Evolutionary conservation across 2,329 filamentous ascomycete genomes (phyloP), one percentile per base, ranked within the genome.

Genomic region (Ascochyta pisi): DNA sequence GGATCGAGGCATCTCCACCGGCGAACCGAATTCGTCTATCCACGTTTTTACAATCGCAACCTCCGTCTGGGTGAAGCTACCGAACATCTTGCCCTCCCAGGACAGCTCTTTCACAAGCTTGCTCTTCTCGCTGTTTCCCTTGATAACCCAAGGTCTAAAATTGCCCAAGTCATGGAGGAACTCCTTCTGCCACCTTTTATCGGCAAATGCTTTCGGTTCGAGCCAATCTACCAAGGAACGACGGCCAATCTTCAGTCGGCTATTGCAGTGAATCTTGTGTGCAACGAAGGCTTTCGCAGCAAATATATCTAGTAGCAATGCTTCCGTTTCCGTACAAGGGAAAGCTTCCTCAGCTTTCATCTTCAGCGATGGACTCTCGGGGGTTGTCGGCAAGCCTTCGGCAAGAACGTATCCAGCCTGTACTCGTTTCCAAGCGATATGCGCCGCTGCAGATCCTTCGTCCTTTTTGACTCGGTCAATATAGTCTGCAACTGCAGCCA

Each of bases 1-100:
- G 9, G 41, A 10, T 10, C n/a, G 8, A 9, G 41, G 33, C 7
- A 15, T 41, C 23, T 42, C 24, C 15, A 24, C n/a, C 24, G 62
- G 43, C 45, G 3, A 40, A 4, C 55, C 61, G 26, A 79, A 63
- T 8, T 64, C 64, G 46, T 77, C 68, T 57, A 81, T 79, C 79
- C 79, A 82, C 8, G 57, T 47, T 46, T 63, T 64, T 6, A 81
- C 57, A 2, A 71, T 58, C 13, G 70, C 67, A 16, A 76, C 68
- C 60, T 83, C 81, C 10, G 63, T 65, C 15, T 77, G 62, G 1
- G 79, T 82, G 62, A 83, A 83, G 19, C 78, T 73, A 1, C 81
- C 81, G 60, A 81, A 83, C 80, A 83, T 83, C 39, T 71, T 76
- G 5, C 80, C 81, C 23, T 75, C 73, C 79, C 80, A 82, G 1